phyloP scores from a whole-genome alignment of 768 basidiomycete genomes.

The Udeniomyces megalosporus region DNA sequence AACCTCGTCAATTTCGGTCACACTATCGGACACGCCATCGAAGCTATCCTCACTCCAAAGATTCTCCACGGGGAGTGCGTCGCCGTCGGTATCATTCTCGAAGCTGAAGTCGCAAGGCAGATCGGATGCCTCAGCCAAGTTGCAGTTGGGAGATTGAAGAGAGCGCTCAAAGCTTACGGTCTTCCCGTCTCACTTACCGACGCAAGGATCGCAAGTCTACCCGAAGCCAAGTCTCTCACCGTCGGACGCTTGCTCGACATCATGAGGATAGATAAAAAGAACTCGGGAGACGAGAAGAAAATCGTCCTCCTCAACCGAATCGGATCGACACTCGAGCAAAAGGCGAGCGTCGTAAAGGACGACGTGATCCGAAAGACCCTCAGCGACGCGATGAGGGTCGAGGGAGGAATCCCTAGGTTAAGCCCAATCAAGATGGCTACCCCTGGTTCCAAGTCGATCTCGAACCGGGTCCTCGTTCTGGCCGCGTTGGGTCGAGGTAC shows the following conservation, averaged over 20 bases:
- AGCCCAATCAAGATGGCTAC: conserved; percentile 61
- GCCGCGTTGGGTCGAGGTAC: conserved; percentile 81
- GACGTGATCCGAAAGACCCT: conserved; percentile 64
- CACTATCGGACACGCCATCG: conserved; percentile 95
- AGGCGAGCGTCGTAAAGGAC: conserved; percentile 73
- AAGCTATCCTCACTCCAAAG: conserved; percentile 81
- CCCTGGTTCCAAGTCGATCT: conserved; percentile 91
- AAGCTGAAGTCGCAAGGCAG: conserved; percentile 80
- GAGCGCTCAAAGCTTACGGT: conserved; percentile 78
- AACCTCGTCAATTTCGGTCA: conserved; percentile 99
- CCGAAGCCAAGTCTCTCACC: conserved; percentile 53
- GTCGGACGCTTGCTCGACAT: conserved; percentile 74
- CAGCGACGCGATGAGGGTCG: conserved; percentile 59
- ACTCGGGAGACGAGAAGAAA: conserved; percentile 80
- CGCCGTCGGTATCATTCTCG: conserved; percentile 87
- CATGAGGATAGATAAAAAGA: conserved; percentile 97
- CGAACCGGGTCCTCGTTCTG: conserved; percentile 81
- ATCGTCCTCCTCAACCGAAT: conserved; percentile 80
- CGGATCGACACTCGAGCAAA: conserved; percentile 78
- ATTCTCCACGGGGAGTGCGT: conserved; percentile 96
- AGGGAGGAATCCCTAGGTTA: conserved; percentile 46
- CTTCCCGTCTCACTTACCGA: conserved; percentile 70
- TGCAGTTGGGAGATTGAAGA: conserved; percentile 71
- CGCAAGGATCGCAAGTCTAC: conserved; percentile 55
- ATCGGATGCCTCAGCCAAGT: conserved; percentile 81